phyloP scores from a whole-genome alignment of 495 filamentous ascomycete genomes.

The Rostrohypoxylon terebratum region DNA sequence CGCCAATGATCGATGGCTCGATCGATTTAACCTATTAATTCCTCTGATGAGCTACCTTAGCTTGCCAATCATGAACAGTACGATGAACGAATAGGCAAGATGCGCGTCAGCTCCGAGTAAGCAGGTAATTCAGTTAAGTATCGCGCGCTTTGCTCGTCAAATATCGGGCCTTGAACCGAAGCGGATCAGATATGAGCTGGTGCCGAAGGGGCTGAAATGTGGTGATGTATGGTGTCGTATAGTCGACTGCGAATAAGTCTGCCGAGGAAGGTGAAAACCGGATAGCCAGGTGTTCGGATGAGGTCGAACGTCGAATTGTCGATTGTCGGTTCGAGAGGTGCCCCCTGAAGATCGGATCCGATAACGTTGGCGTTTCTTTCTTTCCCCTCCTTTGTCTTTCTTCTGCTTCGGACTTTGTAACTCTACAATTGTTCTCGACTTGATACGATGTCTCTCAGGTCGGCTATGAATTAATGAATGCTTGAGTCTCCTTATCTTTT shows the following conservation, averaged over 20 bases:
- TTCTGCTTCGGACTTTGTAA: constrained; percentile 21
- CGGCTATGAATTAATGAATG: constrained; percentile 34
- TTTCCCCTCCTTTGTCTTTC: constrained; percentile 32
- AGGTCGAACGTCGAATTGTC: constrained; percentile 28
- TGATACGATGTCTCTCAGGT: constrained; percentile 15
- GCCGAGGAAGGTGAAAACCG: constrained; percentile 12
- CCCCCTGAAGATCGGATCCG: constrained; percentile 41
- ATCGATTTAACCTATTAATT: constrained; percentile 46
- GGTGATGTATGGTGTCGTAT: neutral
- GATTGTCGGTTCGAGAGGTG: constrained; percentile 40
- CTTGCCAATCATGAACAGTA: constrained; percentile 44
- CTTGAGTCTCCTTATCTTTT: constrained; percentile 15
- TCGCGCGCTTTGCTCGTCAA: constrained; percentile 18
- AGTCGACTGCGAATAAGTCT: constrained; percentile 25
- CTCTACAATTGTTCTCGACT: constrained; percentile 35
- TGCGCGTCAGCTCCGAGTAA: constrained; percentile 43
- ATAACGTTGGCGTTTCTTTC: constrained; percentile 15
- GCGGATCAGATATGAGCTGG: constrained; percentile 27
- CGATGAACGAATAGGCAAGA: constrained; percentile 35
- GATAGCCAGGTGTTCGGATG: constrained; percentile 30
- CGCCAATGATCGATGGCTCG: constrained; percentile 43
- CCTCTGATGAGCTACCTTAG: constrained; percentile 38
- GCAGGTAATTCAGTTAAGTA: constrained; percentile 33
- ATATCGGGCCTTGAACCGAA: constrained; percentile 39
- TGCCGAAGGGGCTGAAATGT: constrained; percentile 21